A percentile compares a stretch with the other conserved stretches of the same genome.
Evolutionary conservation across 306 rosid species (phyloP).

Genomic region (Cucumis melo): DNA sequence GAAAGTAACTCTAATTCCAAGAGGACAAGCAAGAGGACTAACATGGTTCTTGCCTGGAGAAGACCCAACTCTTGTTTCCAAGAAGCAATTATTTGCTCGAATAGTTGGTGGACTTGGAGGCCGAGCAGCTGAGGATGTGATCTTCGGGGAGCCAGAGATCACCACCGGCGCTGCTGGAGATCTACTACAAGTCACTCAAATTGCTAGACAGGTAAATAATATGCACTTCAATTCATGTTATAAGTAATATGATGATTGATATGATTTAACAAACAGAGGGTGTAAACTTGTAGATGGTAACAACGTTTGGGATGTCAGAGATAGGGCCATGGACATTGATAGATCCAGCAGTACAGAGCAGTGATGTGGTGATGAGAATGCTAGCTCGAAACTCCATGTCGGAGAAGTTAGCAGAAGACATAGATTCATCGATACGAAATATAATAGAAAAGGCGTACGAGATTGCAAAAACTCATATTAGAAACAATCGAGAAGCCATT

Average conservation of each 20-base stretch:
- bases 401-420: slow-evolving; percentile 85
- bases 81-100: slow-evolving; percentile 85
- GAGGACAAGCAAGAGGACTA: slow-evolving; percentile 94
- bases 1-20: slow-evolving; percentile 75
- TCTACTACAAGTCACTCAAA: slow-evolving; percentile 73
- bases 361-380: slow-evolving; percentile 89
- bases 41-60: slow-evolving; percentile 91
- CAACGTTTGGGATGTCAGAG: slow-evolving; percentile 82
- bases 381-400: slow-evolving; percentile 95
- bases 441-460: slow-evolving; percentile 64
- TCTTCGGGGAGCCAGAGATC: slow-evolving; percentile 89
- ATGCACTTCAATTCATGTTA: not conserved
- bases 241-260: not conserved
- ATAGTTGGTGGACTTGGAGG: slow-evolving; percentile 94
- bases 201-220: slow-evolving; percentile 69
- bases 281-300: slow-evolving; percentile 53
- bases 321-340: slow-evolving; percentile 89
- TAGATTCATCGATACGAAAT: slow-evolving; percentile 49
- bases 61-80: slow-evolving; percentile 82
- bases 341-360: slow-evolving; percentile 51
- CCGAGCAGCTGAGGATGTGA: slow-evolving; percentile 89
- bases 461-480: slow-evolving; percentile 62
- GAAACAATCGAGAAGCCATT: slow-evolving; percentile 83
- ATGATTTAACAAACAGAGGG: not conserved
- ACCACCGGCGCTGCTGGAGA: slow-evolving; percentile 96